phyloP scores from a whole-genome alignment of 2,329 filamentous ascomycete genomes.

The Nemania abortiva region DNA sequence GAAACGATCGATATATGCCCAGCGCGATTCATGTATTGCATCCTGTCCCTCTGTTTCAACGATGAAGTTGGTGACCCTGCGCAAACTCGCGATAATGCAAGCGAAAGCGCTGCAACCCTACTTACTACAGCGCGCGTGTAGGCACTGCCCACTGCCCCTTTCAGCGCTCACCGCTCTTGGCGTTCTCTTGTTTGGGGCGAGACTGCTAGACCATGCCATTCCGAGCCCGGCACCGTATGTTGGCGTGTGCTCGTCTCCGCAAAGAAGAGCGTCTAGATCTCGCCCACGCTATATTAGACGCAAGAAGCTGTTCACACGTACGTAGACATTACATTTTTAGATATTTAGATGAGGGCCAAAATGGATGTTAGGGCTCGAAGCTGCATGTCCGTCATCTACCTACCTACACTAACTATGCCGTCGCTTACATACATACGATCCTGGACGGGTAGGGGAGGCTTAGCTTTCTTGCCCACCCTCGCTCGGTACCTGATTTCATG shows the following conservation, averaged over 20 bases:
- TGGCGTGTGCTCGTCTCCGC: constrained; percentile 15
- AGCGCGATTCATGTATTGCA: constrained; percentile 18
- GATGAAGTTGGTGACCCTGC: constrained; percentile 4
- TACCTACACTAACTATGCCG: background rate
- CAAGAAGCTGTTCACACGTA: constrained; percentile 24
- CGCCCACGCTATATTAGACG: constrained; percentile 16
- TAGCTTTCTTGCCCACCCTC: constrained; percentile 15
- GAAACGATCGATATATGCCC: constrained; percentile 17
- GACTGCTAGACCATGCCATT: constrained; percentile 20
- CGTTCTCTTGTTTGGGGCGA: constrained; percentile 22
- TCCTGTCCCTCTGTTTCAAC: background rate
- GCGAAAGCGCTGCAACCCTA: constrained; percentile 34
- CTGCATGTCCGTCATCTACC: constrained; percentile 20
- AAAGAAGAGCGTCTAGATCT: constrained; percentile 35
- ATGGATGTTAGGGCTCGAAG: constrained; percentile 26
- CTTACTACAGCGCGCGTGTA: constrained; percentile 6
- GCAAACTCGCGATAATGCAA: constrained; percentile 15
- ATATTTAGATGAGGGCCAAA: constrained; percentile 25
- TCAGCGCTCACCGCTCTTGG: constrained; percentile 34
- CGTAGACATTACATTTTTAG: constrained; percentile 2
- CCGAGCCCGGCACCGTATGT: constrained; percentile 26
- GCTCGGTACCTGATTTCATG: constrained; percentile 9
- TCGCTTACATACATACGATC: constrained; percentile 26
- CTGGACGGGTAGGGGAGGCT: constrained; percentile 34
- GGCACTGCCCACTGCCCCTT: constrained; percentile 31